phyloP scores from a whole-genome alignment of 208 protist species.

The Trichomonas tenax region DNA sequence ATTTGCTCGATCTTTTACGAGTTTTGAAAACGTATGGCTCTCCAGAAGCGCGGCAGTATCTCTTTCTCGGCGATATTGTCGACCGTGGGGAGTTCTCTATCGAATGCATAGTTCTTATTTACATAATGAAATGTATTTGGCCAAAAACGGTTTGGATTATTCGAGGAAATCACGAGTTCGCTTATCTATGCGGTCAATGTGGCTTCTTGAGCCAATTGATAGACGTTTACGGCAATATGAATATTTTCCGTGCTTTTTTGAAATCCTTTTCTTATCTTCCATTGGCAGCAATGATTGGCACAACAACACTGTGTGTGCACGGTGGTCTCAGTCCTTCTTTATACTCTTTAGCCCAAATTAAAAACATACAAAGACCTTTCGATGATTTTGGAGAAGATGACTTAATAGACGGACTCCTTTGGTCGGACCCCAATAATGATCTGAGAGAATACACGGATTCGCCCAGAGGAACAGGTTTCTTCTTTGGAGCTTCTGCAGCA shows the following conservation, averaged over 20 bases:
- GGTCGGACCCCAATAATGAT: neutral
- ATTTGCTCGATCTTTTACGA: neutral
- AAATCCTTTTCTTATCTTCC: neutral
- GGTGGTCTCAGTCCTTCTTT: neutral
- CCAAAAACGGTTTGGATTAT: neutral
- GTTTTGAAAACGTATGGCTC: neutral
- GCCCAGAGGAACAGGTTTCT: neutral
- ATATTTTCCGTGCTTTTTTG: neutral
- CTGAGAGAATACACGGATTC: neutral
- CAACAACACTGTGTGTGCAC: neutral
- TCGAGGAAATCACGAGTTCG: constrained; percentile 4
- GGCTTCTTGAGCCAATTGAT: neutral
- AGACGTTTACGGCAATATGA: neutral
- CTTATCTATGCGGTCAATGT: neutral
- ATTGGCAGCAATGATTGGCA: neutral
- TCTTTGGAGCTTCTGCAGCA: neutral
- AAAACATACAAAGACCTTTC: neutral
- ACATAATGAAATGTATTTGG: neutral
- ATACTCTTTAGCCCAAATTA: neutral
- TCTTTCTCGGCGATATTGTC: neutral
- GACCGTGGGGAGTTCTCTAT: neutral
- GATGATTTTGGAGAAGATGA: neutral
- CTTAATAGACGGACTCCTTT: neutral
- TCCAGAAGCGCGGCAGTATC: neutral
- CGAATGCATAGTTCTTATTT: neutral